Percentiles rank a stretch among this genome's conserved stretches.
Conservation (phyloP, 257 asterid species). For the Henckelia pumila region DNA sequence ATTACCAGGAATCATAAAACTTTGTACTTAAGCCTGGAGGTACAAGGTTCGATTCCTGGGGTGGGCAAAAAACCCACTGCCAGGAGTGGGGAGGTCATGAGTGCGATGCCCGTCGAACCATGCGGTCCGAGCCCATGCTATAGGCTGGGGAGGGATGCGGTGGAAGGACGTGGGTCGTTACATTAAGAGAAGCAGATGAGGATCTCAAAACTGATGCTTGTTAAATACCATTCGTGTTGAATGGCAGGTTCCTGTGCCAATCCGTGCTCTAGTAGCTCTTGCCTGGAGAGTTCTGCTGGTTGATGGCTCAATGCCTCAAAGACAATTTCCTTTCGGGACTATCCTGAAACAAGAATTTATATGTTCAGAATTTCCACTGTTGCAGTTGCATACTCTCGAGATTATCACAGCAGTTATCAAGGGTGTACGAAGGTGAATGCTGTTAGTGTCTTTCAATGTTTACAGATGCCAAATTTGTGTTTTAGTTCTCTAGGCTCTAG, state of each 20-base stretch:
- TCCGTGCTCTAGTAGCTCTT: constrained; percentile 56
- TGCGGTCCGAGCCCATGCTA: too few relatives aligned
- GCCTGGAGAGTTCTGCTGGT: constrained; percentile 73
- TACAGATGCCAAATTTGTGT: constrained; percentile 15
- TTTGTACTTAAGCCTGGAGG: too few relatives aligned
- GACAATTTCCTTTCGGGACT: constrained; percentile 49
- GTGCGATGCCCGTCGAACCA: too few relatives aligned
- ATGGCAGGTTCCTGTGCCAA: constrained; percentile 76
- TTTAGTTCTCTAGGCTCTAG: constrained; percentile 11
- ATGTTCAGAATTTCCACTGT: constrained; percentile 68
- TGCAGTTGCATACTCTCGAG: constrained; percentile 66
- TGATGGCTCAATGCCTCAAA: constrained; percentile 56
- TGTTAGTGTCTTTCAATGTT: constrained; percentile 10
- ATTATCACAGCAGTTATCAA: constrained; percentile 61
- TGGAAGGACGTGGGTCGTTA: too few relatives aligned
- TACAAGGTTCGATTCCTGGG: too few relatives aligned
- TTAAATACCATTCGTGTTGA: constrained; percentile 14
- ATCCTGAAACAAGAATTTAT: constrained; percentile 62
- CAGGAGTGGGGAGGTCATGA: too few relatives aligned
- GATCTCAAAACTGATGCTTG: constrained; percentile 13
- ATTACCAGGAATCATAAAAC: too few relatives aligned
- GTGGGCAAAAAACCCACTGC: too few relatives aligned
- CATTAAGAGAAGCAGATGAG: constrained; percentile 14
- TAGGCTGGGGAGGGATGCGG: too few relatives aligned
- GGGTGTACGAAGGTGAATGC: constrained; percentile 66